Percentiles rank a stretch among this genome's conserved stretches.
These are phyloP conservation scores for Pythium insidiosum DNA, from an alignment of 352 stramenopile species.

Conservation along the genomic window DNA sequence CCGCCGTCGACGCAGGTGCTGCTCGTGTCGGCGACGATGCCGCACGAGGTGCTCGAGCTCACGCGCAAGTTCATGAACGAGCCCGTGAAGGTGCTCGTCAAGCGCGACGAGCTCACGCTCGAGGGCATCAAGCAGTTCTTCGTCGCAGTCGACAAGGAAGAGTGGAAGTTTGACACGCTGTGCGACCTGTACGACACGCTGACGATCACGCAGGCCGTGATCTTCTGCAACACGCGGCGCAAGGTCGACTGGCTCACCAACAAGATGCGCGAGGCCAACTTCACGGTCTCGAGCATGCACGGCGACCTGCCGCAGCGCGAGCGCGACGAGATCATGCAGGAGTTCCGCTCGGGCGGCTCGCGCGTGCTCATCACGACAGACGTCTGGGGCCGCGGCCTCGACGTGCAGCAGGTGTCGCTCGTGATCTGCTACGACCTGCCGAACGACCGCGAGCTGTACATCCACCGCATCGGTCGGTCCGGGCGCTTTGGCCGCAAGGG, in stretches of 20 bases:
- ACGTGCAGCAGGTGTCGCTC: slow-evolving; percentile 96
- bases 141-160: slow-evolving; percentile 97
- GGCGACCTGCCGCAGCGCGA: slow-evolving; percentile 95
- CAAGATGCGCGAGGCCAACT: slow-evolving; percentile 96
- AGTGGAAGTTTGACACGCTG: slow-evolving; percentile 99
- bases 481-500: slow-evolving; percentile 96
- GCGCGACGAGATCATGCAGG: slow-evolving; percentile 94
- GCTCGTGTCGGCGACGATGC: slow-evolving; percentile 93
- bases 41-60: slow-evolving; percentile 93
- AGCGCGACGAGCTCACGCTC: slow-evolving; percentile 97
- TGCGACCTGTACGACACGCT: slow-evolving; percentile 99
- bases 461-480: slow-evolving; percentile 93
- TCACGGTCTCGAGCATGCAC: slow-evolving; percentile 97
- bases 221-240: slow-evolving; percentile 99
- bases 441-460: slow-evolving; percentile 96
- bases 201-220: slow-evolving; percentile 99
- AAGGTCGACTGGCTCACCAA: slow-evolving; percentile 98
- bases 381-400: slow-evolving; percentile 94
- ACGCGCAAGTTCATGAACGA: slow-evolving; percentile 98
- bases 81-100: slow-evolving; percentile 94
- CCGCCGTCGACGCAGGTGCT: slow-evolving; percentile 91
- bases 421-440: slow-evolving; percentile 98
- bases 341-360: slow-evolving; percentile 92
- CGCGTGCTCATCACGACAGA: slow-evolving; percentile 98
- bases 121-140: slow-evolving; percentile 99